Conservation (phyloP, 306 rosid species). For the Pyrus communis region DNA sequence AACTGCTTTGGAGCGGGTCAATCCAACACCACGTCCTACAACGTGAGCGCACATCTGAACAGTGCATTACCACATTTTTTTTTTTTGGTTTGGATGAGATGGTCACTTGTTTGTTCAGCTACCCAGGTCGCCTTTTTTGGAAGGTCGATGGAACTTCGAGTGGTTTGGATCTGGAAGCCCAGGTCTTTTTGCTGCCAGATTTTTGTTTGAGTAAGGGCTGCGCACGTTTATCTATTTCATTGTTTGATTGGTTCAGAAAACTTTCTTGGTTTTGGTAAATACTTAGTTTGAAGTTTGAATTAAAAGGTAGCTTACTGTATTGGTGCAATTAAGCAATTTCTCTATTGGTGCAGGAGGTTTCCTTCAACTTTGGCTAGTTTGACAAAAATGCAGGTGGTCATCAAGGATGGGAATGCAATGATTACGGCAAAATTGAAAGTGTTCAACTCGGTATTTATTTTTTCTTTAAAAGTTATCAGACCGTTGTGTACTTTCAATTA, state of each 20-base stretch:
- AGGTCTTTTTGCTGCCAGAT: slow-evolving; percentile 60
- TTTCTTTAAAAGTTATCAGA: not conserved
- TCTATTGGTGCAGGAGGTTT: slow-evolving; percentile 51
- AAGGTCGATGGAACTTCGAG: slow-evolving; percentile 92
- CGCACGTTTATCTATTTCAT: not conserved
- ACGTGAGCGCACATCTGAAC: slow-evolving; percentile 48
- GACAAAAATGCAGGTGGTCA: slow-evolving; percentile 63
- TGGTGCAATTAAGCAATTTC: slow-evolving; percentile 6
- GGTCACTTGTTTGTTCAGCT: slow-evolving; percentile 35
- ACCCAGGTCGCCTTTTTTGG: slow-evolving; percentile 88
- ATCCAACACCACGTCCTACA: slow-evolving; percentile 93
- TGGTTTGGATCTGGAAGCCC: slow-evolving; percentile 90
- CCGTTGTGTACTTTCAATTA: not conserved
- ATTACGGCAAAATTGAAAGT: slow-evolving; percentile 64
- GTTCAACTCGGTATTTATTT: slow-evolving; percentile 59
- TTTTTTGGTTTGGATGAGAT: slow-evolving; percentile 17
- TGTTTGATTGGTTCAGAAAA: not conserved
- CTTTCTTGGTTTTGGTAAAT: not conserved
- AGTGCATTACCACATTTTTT: not conserved
- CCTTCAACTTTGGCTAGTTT: slow-evolving; percentile 80
- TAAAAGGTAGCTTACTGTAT: slow-evolving; percentile 8
- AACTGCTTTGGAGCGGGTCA: slow-evolving; percentile 86
- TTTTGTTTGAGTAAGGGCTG: slow-evolving; percentile 69
- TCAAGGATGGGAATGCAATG: slow-evolving; percentile 84
- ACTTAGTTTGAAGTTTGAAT: not conserved